Conservation (phyloP, 1,284 basidiomycete genomes). For the Cronartium ribicola region DNA sequence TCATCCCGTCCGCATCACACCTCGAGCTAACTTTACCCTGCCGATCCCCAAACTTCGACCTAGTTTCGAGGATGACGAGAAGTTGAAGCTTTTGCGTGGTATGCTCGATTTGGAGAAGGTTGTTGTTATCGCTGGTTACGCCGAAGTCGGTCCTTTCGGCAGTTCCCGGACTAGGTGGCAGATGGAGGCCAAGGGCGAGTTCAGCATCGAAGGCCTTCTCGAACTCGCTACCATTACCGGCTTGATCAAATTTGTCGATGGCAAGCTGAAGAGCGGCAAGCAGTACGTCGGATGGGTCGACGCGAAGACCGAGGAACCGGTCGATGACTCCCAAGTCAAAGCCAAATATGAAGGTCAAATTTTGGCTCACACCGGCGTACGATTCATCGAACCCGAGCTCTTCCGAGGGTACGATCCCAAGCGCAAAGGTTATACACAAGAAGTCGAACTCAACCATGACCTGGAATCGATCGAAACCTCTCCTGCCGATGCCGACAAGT, state of each 20-base stretch:
- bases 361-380: constrained; percentile 80
- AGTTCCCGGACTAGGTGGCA: constrained; percentile 98
- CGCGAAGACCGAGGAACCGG: constrained; percentile 86
- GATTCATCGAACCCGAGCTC: constrained; percentile 68
- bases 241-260: constrained; percentile 95
- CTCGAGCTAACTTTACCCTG: constrained; percentile 94
- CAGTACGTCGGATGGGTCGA: constrained; percentile 98
- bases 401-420: constrained; percentile 97
- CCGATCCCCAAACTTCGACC: constrained; percentile 72
- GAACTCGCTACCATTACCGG: constrained; percentile 99
- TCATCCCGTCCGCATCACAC: constrained; percentile 86
- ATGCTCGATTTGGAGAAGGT: constrained; percentile 93
- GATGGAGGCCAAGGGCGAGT: constrained; percentile 89
- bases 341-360: constrained; percentile 93
- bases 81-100: constrained; percentile 60
- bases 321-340: constrained; percentile 95
- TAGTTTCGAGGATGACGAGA: constrained; percentile 26
- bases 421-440: constrained; percentile 94
- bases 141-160: constrained; percentile 98
- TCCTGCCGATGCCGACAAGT: constrained; percentile 83
- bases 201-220: constrained; percentile 94
- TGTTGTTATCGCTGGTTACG: constrained; percentile 90
- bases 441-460: constrained; percentile 93
- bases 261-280: constrained; percentile 83
- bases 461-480: constrained; percentile 92